phyloP scores from a whole-genome alignment of 345 rosid genomes.

The Salix brachista region DNA sequence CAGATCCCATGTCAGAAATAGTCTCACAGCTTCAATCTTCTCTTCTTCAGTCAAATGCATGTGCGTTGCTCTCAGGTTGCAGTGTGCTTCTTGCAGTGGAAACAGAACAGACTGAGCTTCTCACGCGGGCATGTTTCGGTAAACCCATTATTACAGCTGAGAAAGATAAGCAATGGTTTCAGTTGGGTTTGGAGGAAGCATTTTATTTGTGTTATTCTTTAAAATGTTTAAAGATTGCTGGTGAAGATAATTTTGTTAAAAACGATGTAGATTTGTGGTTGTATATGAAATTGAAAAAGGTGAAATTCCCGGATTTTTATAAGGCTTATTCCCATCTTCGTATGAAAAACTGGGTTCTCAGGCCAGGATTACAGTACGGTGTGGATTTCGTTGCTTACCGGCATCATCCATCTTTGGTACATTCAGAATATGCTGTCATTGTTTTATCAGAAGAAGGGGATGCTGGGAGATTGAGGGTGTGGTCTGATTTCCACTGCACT shows the following conservation, averaged over 20 bases:
- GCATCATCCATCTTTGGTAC: constrained; percentile 82
- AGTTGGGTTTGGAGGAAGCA: constrained; percentile 74
- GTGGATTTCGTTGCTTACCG: constrained; percentile 75
- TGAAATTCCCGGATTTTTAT: constrained; percentile 51
- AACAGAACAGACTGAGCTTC: constrained; percentile 48
- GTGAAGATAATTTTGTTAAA: constrained; percentile 29
- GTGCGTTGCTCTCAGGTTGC: constrained; percentile 46
- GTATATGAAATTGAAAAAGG: constrained; percentile 43
- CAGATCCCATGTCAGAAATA: constrained; percentile 66
- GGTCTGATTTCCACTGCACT: constrained; percentile 68
- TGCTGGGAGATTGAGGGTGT: constrained; percentile 46
- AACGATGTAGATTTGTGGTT: constrained; percentile 45
- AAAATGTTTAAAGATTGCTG: constrained; percentile 54
- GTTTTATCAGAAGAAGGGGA: constrained; percentile 43
- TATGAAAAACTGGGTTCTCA: constrained; percentile 67
- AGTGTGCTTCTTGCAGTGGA: constrained; percentile 50
- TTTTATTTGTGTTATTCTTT: constrained; percentile 52
- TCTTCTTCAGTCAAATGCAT: constrained; percentile 38
- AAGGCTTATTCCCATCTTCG: constrained; percentile 75
- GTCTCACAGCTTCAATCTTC: constrained; percentile 53
- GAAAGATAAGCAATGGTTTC: constrained; percentile 71
- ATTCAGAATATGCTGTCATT: constrained; percentile 73
- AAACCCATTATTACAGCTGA: constrained; percentile 46
- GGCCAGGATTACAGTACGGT: constrained; percentile 68
- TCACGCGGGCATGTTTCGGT: constrained; percentile 71